These are phyloP conservation scores for Pseudogymnoascus sp. DNA, from an alignment of 2,329 filamentous ascomycete genomes.

Conservation along the genomic window DNA sequence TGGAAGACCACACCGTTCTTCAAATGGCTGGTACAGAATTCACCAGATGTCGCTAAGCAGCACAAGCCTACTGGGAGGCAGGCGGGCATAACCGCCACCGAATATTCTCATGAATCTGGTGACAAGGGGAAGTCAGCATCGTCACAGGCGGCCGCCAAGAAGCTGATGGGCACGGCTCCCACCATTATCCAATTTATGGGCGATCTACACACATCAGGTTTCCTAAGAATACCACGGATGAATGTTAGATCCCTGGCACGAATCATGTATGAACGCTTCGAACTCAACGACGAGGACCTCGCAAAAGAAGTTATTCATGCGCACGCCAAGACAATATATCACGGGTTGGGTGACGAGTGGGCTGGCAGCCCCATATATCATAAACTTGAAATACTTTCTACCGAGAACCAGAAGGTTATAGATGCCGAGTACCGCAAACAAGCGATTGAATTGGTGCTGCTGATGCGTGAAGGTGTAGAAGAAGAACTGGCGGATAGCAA, in stretches of 20 bases:
- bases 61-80: background rate
- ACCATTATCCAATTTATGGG: constrained; percentile 7
- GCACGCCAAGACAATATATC: constrained; percentile 9
- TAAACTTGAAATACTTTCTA: constrained; percentile 1
- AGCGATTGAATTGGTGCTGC: background rate
- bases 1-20: constrained; percentile 41
- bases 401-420: background rate
- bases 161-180: background rate
- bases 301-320: constrained; percentile 8
- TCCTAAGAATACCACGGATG: background rate
- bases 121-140: background rate
- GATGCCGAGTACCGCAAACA: background rate
- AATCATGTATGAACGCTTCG: constrained; percentile 9
- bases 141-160: background rate
- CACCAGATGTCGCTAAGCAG: constrained; percentile 3
- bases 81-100: background rate
- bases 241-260: constrained; percentile 7
- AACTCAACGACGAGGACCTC: constrained; percentile 4
- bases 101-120: background rate
- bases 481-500: background rate
- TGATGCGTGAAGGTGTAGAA: background rate
- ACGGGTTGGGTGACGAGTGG: constrained; percentile 8
- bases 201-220: background rate
- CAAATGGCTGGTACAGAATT: constrained; percentile 35
- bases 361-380: constrained; percentile 5